Percentiles rank a stretch among this genome's conserved stretches.
Evolutionary conservation across 1,284 basidiomycete species (phyloP).

Genomic region (Cutaneotrichosporon cyanovorans): DNA sequence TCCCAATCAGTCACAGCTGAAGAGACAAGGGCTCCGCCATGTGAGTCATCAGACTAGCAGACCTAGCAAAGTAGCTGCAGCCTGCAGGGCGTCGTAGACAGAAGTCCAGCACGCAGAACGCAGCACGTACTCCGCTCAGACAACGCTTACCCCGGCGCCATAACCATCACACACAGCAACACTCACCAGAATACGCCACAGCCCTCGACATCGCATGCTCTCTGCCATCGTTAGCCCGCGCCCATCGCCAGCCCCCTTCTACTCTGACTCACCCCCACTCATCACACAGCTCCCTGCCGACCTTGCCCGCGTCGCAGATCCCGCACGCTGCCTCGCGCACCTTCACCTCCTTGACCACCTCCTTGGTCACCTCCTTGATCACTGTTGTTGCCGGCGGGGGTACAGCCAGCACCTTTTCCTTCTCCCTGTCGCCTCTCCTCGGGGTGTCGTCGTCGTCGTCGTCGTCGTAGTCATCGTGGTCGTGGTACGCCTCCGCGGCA

Average conservation of each 20-base stretch:
- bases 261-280: slow-evolving; percentile 7
- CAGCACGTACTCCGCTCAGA: too few species aligned
- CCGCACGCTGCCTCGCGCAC: slow-evolving; percentile 2
- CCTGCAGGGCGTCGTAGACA: too few species aligned
- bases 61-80: too few species aligned
- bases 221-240: background rate
- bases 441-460: background rate
- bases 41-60: too few species aligned
- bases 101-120: too few species aligned
- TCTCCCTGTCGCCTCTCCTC: background rate
- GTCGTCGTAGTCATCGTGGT: background rate
- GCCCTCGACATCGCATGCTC: background rate
- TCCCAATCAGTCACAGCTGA: too few species aligned
- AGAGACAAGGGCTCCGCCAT: too few species aligned
- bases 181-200: background rate
- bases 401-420: background rate
- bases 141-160: too few species aligned
- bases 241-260: background rate
- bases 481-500: background rate
- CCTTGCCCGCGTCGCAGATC: slow-evolving; percentile 5
- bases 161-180: too few species aligned
- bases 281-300: slow-evolving; percentile 1
- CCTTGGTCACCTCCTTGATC: too few species aligned
- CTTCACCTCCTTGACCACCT: background rate
- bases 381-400: too few species aligned